Evolutionary conservation across 2,329 filamentous ascomycete species (phyloP), one percentile per base, ranked within the genome.

Genomic region (Rosellinia necatrix): DNA sequence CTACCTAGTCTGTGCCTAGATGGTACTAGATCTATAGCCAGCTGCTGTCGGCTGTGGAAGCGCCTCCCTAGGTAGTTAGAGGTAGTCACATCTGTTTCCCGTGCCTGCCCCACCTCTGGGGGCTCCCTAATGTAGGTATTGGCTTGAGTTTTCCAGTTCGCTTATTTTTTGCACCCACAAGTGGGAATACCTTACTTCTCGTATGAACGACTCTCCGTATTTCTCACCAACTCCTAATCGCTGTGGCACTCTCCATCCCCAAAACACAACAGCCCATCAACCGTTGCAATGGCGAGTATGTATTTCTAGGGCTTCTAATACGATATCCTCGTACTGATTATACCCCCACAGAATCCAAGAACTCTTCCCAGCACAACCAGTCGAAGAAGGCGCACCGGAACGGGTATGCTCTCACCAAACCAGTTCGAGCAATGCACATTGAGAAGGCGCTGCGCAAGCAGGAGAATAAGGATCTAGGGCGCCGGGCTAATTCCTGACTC

Each of bases 351-450:
- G 92, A 97, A 87, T 97, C 94, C 74, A 97, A 97, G 92, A 97
- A 97, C 89, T 96, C 91, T 83, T 97, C 93, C 75, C 93, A 97
- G 86, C 92, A 97, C 84, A 97, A 97, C 83, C 90, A 94, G 88
- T 87, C 86, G 79, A 90, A 90, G 85, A 99, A 99, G 90, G 92
- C 92, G 82, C 94, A 99, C 89, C 88, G 89, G 78, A 99, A 99
- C 86, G 94, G 94, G 93, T 97, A 89, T 73, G 88, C 82, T 58
- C 24, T 38, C 35, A 46, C 29, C 38, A 42, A 38, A 49, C n/a
- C n/a, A n/a, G n/a, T 48, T 43, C 21, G 37, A 51, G 34, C n/a
- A n/a, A n/a, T 48, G 41, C 21, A 34, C 49, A 30, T 15, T 41
- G 40, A 46, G 42, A 29, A n/a, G n/a, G n/a, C n/a, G n/a, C 40